A percentile compares a stretch with the other conserved stretches of the same genome.
phyloP scores from a whole-genome alignment of 805 yeast genomes.

The Myxozyma mucilagina region DNA sequence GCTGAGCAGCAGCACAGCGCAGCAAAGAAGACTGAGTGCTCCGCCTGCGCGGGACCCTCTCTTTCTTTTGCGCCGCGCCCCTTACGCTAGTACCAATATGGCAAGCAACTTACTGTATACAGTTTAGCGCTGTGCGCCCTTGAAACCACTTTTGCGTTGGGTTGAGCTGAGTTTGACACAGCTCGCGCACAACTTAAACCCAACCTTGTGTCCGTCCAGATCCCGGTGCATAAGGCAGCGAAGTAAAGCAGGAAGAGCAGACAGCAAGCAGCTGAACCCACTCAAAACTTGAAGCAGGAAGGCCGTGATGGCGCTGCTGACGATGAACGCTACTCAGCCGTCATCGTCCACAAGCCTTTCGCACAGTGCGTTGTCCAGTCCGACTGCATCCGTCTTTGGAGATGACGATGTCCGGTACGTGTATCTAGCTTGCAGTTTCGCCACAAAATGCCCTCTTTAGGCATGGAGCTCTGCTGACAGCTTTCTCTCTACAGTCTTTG shows the following conservation, averaged over 20 bases:
- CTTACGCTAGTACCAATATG: conserved; percentile 4
- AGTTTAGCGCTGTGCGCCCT: neutral
- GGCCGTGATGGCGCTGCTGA: conserved; percentile 1
- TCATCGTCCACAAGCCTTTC: conserved; percentile 1
- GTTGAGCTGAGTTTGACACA: no score
- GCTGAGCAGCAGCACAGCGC: no score
- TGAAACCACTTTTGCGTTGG: neutral
- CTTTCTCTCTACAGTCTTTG: conserved; percentile 27
- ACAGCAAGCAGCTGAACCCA: no score
- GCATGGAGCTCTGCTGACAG: no score
- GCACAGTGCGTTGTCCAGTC: conserved; percentile 22
- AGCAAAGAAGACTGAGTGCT: neutral
- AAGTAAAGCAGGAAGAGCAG: no score
- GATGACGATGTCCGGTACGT: conserved; percentile 24
- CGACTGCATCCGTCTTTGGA: conserved; percentile 25
- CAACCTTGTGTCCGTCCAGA: no score
- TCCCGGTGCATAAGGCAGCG: no score
- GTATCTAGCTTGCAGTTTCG: no score
- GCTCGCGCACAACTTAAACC: no score
- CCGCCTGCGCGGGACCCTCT: neutral
- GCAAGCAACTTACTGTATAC: neutral
- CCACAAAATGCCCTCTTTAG: no score
- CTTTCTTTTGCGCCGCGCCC: neutral
- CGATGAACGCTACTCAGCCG: neutral
- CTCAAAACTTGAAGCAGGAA: neutral